Evolutionary conservation across 1,284 basidiomycete genomes (phyloP), one percentile per base, ranked within the genome.

Genomic region (Pseudozyma thailandica): DNA sequence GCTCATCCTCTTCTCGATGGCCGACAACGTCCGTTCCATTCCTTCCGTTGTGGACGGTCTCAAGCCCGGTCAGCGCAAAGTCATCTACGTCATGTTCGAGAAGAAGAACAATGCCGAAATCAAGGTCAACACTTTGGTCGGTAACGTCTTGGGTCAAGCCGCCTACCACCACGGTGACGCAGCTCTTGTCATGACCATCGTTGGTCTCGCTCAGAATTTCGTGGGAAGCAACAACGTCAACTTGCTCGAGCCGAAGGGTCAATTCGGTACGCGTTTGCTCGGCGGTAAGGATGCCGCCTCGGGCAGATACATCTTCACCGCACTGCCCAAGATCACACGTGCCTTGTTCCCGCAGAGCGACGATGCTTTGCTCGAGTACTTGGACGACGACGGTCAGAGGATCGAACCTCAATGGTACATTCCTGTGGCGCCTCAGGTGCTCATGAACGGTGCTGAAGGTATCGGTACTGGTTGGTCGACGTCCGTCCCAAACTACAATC

Each of bases 401-500:
- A 93, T 99, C 72, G 96, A 99, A 84, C 96, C 96, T 0, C 92
- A 94, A 78, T 98, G 90, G 86, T 99, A 96, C 83, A 87, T 98
- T 84, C 95, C 96, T 16, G 85, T 94, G 20, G 79, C 98, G 0
- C 96, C 96, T 0, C 87, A 96, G 84, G 87, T 98, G 0, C 87
- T 99, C 42, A 85, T 98, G 81, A 98, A 99, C 78, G 96, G 96
- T 15, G 90, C 92, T 15, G 94, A 98, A 76, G 96, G 96, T 86
- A 98, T 99, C 78, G 96, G 96, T 52, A 99, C 96, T 49, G 94
- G 95, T 63, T 99, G 96, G 95, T 95, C 93, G 80, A 97, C 96
- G 0, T 89, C 85, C 42, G 87, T 99, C 51, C 96, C 96, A 10
- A 92, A 91, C 80, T 98, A 91, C 86, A 98, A 98, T 83, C 96